A percentile compares a stretch with the other conserved stretches of the same genome.
phyloP scores from a whole-genome alignment of 23 red algal genomes.

The Gracilaria vermiculophylla region DNA sequence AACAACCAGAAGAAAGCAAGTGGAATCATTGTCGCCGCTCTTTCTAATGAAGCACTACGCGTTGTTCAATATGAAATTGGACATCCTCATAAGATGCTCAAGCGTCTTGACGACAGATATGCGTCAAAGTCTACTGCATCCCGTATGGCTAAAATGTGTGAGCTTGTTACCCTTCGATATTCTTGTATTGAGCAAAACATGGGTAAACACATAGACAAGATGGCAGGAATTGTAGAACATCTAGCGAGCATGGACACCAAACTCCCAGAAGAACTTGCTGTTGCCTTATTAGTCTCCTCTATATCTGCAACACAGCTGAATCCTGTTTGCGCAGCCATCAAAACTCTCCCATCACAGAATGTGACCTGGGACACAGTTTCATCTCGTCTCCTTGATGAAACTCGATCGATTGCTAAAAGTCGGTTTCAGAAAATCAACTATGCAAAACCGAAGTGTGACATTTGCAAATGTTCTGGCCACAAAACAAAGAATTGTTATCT shows the following conservation, averaged over 20 bases:
- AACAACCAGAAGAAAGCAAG: slow-evolving; percentile 18
- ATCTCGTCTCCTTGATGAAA: slow-evolving; percentile 9
- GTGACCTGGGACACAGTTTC: slow-evolving; percentile 25
- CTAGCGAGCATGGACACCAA: neutral
- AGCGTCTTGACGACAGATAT: slow-evolving; percentile 12
- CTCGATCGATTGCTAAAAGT: neutral
- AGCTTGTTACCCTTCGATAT: neutral
- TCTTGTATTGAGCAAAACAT: neutral
- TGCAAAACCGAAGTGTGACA: neutral
- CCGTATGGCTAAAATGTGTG: slow-evolving; percentile 28
- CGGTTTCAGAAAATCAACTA: neutral
- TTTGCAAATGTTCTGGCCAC: neutral
- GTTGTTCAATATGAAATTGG: neutral
- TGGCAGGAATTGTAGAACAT: neutral
- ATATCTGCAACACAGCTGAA: neutral
- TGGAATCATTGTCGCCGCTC: neutral
- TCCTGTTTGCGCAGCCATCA: slow-evolving; percentile 25
- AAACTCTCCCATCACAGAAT: slow-evolving; percentile 8
- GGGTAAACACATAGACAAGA: slow-evolving; percentile 17
- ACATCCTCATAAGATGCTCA: slow-evolving; percentile 17
- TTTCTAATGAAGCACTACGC: slow-evolving; percentile 14
- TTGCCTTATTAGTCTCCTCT: slow-evolving; percentile 17
- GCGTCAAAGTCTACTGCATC: neutral
- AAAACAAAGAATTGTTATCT: neutral
- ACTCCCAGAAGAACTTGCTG: slow-evolving; percentile 3